phyloP scores from a whole-genome alignment of 768 basidiomycete species.

The Tulasnella sp. region DNA sequence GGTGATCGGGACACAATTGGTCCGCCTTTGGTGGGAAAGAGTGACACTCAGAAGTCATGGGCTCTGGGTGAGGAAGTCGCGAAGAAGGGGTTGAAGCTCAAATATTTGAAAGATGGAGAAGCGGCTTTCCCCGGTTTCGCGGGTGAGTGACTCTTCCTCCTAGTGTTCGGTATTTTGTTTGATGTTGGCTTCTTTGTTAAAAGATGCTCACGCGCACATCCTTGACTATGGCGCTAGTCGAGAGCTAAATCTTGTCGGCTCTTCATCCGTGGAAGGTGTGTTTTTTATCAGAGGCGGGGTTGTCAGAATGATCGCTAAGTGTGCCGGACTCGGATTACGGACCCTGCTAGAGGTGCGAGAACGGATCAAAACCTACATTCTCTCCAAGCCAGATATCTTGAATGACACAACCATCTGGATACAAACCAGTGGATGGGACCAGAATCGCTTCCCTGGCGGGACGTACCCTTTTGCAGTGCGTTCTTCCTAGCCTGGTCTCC shows the following conservation, averaged over 20 bases:
- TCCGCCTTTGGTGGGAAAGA: constrained; percentile 12
- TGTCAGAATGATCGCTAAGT: not conserved
- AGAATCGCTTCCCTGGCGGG: constrained; percentile 57
- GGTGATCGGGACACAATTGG: constrained; percentile 40
- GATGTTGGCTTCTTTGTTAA: constrained; percentile 5
- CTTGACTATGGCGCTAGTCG: constrained; percentile 72
- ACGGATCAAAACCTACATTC: constrained; percentile 62
- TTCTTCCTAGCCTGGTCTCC: not conserved
- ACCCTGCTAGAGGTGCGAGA: constrained; percentile 60
- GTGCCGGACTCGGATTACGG: not conserved
- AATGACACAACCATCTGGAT: constrained; percentile 68
- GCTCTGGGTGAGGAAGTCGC: constrained; percentile 27
- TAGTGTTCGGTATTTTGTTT: constrained; percentile 18
- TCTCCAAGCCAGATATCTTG: constrained; percentile 58
- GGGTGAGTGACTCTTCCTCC: constrained; percentile 49
- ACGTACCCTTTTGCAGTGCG: constrained; percentile 74
- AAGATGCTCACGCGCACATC: constrained; percentile 82
- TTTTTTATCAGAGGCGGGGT: not conserved
- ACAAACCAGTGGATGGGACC: constrained; percentile 91
- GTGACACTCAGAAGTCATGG: not conserved
- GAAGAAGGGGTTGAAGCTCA: constrained; percentile 48
- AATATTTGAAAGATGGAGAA: constrained; percentile 55
- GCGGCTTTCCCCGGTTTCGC: constrained; percentile 76
- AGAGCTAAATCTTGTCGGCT: constrained; percentile 64
- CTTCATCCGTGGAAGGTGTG: constrained; percentile 63